Conservation (phyloP, 768 basidiomycete genomes). For the Pleurotus ostreatus region DNA sequence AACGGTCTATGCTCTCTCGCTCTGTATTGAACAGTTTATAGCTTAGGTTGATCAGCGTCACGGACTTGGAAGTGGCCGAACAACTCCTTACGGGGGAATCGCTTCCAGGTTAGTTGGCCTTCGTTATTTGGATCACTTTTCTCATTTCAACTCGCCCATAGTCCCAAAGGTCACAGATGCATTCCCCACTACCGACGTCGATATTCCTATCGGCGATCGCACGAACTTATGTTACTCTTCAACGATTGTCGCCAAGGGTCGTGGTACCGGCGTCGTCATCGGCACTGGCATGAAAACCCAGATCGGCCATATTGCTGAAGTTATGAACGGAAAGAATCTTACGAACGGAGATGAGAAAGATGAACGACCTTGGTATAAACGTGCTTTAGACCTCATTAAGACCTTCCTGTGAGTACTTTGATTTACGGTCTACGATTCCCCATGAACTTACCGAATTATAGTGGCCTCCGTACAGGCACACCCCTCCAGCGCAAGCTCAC, state of each 20-base stretch:
- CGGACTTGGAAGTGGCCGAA: conserved; percentile 47
- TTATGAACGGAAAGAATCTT: conserved; percentile 24
- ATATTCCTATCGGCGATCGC: conserved; percentile 38
- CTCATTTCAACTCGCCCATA: conserved; percentile 7
- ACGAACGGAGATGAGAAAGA: conserved; percentile 11
- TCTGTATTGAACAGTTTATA: conserved; percentile 8
- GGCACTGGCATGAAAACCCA: conserved; percentile 52
- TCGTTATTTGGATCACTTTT: background rate
- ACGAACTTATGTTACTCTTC: conserved; percentile 41
- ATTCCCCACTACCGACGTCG: conserved; percentile 23
- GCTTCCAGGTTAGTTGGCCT: conserved; percentile 30
- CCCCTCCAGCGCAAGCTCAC: conserved; percentile 14
- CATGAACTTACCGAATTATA: background rate
- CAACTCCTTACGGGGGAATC: conserved; percentile 52
- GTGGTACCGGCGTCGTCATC: conserved; percentile 42
- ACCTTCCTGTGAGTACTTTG: conserved; percentile 21
- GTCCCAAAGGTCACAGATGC: conserved; percentile 36
- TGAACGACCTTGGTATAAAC: conserved; percentile 19
- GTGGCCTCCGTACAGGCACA: conserved; percentile 12
- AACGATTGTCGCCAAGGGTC: conserved; percentile 42
- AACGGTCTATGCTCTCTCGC: background rate
- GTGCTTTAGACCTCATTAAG: conserved; percentile 18
- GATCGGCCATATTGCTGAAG: conserved; percentile 35
- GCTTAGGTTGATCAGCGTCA: conserved; percentile 39
- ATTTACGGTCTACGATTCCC: background rate